Conservation (phyloP, 345 rosid genomes). For the Pelargonium nanum region DNA sequence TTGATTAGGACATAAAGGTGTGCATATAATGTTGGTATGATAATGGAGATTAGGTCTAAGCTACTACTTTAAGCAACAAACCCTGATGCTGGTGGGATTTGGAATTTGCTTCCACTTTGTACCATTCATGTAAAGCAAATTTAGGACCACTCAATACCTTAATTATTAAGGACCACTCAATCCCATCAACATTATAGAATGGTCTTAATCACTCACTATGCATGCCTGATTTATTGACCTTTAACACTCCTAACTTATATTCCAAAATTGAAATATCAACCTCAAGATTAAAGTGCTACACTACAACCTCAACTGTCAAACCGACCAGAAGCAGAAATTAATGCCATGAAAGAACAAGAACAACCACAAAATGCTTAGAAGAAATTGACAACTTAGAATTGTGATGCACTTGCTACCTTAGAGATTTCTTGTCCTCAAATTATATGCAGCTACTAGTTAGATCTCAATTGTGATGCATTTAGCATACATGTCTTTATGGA, state of each 20-base stretch:
- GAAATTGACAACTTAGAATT: background rate
- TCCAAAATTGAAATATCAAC: no score
- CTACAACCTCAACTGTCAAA: no score
- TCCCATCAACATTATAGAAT: background rate
- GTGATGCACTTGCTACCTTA: background rate
- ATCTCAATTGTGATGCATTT: no score
- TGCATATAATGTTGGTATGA: background rate
- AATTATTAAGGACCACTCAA: background rate
- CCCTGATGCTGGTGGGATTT: background rate
- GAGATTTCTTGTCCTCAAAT: background rate
- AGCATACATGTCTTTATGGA: no score
- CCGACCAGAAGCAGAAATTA: no score
- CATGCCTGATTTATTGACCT: background rate
- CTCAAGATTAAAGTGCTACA: no score
- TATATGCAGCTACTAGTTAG: background rate
- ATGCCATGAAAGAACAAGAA: no score
- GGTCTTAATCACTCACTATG: background rate
- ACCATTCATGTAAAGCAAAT: background rate
- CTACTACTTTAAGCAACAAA: background rate
- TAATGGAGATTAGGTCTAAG: background rate
- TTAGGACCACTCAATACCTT: background rate
- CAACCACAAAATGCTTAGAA: background rate
- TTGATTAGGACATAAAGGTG: background rate
- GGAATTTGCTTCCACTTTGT: background rate
- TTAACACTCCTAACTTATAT: background rate